Conservation (phyloP, 441 rosid genomes). For the Populus tomentosa region DNA sequence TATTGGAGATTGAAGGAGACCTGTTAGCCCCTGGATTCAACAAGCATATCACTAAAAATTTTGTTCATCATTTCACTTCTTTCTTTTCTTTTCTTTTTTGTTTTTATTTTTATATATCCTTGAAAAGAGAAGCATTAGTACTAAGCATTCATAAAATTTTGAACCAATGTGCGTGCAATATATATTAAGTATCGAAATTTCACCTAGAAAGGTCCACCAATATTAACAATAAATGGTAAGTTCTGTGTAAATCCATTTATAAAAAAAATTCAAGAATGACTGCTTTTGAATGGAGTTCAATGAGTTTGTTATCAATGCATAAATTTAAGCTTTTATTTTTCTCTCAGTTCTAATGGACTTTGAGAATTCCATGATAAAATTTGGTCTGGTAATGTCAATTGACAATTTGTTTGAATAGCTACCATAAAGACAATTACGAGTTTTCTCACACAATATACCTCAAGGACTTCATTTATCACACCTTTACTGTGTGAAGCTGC, state of each 20-base stretch:
- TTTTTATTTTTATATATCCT: background rate
- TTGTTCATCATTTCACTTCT: background rate
- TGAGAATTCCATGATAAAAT: background rate
- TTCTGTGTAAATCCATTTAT: background rate
- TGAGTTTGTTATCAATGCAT: background rate
- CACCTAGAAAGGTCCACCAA: background rate
- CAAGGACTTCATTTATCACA: constrained; percentile 87
- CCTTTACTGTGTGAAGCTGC: constrained; percentile 84
- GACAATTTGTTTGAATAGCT: background rate
- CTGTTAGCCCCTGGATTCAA: constrained; percentile 81
- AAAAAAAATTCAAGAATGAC: background rate
- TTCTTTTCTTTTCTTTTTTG: background rate
- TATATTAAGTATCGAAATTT: background rate
- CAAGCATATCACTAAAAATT: background rate
- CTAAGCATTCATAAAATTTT: background rate
- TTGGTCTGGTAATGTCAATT: background rate
- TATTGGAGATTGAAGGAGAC: constrained; percentile 91
- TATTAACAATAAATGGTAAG: background rate
- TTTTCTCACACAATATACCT: constrained; percentile 45
- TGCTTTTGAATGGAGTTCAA: background rate
- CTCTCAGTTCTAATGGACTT: background rate
- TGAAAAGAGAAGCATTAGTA: background rate
- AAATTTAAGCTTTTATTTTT: background rate
- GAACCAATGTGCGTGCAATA: background rate
- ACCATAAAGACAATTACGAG: constrained; percentile 4